Conservation (phyloP, 78 protist species). For the Dictyostelium discoideum region DNA sequence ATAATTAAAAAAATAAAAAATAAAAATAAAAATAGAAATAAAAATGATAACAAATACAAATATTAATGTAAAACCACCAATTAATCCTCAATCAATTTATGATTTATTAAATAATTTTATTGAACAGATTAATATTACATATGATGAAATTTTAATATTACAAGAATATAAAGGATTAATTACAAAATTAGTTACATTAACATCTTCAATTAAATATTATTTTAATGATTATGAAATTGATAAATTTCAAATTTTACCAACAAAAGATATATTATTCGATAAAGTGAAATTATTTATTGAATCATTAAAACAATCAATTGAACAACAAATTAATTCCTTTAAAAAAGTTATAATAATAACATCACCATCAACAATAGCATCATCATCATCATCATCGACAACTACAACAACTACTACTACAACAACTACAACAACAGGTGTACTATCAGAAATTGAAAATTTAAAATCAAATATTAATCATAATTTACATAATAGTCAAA, state of each 20-base stretch:
- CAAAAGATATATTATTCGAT: background rate
- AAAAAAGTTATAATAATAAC: background rate
- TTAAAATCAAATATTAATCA: background rate
- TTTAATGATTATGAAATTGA: background rate
- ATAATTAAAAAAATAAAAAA: too few relatives aligned
- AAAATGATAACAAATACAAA: background rate
- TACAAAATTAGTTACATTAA: background rate
- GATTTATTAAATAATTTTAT: background rate
- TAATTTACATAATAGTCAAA: background rate
- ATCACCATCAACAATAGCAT: too few relatives aligned
- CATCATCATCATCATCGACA: background rate
- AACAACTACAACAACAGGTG: background rate
- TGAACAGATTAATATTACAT: background rate
- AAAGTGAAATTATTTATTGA: background rate
- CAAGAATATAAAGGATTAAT: background rate
- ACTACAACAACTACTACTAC: background rate
- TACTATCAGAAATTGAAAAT: background rate
- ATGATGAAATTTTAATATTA: background rate
- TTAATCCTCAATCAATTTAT: background rate
- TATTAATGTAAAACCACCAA: background rate
- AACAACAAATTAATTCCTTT: background rate
- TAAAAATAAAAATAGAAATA: too few relatives aligned
- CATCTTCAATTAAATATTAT: background rate
- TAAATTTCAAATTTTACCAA: background rate
- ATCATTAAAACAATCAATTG: background rate